Evolutionary conservation across 2,329 filamentous ascomycete species (phyloP).

Genomic region (Colletotrichum lentis): DNA sequence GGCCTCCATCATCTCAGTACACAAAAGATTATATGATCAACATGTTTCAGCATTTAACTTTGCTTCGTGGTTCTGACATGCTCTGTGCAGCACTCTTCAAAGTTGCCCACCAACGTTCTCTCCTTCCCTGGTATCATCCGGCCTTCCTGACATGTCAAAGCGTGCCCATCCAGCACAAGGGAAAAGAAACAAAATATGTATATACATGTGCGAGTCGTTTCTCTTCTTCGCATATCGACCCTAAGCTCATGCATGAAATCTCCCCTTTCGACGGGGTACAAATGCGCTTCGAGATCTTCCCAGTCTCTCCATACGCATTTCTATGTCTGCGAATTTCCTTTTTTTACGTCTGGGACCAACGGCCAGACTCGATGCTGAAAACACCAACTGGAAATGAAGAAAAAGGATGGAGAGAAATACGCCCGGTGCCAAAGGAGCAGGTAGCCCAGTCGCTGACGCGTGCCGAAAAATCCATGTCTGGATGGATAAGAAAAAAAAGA

Average conservation of each 20-base stretch:
- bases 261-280: conserved; percentile 28
- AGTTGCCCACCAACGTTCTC: conserved; percentile 22
- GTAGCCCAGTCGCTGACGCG: conserved; percentile 27
- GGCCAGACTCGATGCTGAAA: conserved; percentile 34
- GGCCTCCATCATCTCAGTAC: neutral
- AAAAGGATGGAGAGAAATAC: conserved; percentile 9
- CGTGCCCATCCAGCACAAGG: conserved; percentile 33
- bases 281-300: conserved; percentile 29
- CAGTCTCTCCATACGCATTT: conserved; percentile 28
- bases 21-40: neutral
- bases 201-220: conserved; percentile 39
- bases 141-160: conserved; percentile 27
- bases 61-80: conserved; percentile 26
- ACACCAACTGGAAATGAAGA: conserved; percentile 16
- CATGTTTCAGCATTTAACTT: conserved; percentile 31
- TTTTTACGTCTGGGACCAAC: conserved; percentile 26
- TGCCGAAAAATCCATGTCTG: conserved; percentile 35
- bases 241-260: conserved; percentile 35
- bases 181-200: conserved; percentile 37
- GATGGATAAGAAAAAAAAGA: conserved; percentile 15
- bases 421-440: conserved; percentile 31
- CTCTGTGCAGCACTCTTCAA: conserved; percentile 6
- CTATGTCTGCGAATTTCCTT: conserved; percentile 36
- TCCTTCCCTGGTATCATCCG: conserved; percentile 39
- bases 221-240: conserved; percentile 36